Evolutionary conservation across 192 early-diverging fungal genomes (phyloP).

Genomic region (Endogone sp.): DNA sequence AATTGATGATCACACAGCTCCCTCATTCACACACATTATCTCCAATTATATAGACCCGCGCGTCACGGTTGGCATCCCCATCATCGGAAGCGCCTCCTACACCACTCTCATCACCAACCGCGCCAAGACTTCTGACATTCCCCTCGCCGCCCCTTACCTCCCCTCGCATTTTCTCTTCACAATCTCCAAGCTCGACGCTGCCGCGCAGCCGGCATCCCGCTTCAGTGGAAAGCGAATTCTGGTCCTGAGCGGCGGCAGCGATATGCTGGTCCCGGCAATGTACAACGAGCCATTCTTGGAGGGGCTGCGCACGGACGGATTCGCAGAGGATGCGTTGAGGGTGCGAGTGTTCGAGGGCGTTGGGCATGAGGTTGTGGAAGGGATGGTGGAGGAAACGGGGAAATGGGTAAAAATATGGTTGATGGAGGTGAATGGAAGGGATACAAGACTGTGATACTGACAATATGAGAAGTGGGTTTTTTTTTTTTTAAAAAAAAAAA

Average conservation of each 20-base stretch:
- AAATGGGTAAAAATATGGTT: neutral
- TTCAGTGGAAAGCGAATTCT: neutral
- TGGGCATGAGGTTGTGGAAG: neutral
- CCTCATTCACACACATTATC: neutral
- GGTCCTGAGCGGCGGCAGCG: neutral
- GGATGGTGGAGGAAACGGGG: neutral
- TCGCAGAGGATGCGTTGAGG: neutral
- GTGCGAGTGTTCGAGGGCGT: neutral
- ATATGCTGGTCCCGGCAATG: neutral
- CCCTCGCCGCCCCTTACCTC: neutral
- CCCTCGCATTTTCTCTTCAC: neutral
- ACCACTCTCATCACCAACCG: slow-evolving; percentile 1
- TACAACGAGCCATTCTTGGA: neutral
- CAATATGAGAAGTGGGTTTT: too few relatives aligned
- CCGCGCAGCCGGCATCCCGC: neutral
- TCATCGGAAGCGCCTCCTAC: slow-evolving; percentile 15
- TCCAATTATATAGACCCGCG: slow-evolving; percentile 14
- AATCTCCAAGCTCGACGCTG: neutral
- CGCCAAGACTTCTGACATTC: neutral
- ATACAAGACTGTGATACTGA: too few relatives aligned
- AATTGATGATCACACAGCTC: neutral
- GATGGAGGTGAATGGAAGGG: too few relatives aligned
- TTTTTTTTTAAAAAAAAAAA: too few relatives aligned
- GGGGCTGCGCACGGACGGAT: neutral
- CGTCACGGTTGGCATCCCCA: slow-evolving; percentile 20